phyloP scores from a whole-genome alignment of 768 basidiomycete genomes.

The Suillus spraguei region DNA sequence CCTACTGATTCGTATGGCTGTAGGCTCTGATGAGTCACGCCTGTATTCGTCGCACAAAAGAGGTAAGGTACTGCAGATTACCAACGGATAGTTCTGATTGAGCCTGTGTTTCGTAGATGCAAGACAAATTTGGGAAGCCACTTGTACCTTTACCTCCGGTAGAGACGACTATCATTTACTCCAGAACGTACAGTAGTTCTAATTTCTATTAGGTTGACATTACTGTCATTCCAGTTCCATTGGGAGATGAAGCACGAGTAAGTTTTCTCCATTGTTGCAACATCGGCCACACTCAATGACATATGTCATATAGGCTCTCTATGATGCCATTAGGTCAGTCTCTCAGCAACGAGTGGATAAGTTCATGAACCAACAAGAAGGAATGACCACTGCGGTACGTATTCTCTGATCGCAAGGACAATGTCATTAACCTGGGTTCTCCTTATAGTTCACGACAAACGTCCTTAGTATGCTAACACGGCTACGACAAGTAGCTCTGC shows the following conservation, averaged over 20 bases:
- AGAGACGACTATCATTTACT: constrained; percentile 15
- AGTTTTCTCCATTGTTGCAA: constrained; percentile 18
- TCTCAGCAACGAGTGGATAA: constrained; percentile 65
- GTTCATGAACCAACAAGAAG: constrained; percentile 45
- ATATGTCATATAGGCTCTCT: constrained; percentile 48
- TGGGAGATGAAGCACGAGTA: constrained; percentile 68
- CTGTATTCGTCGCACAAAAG: constrained; percentile 84
- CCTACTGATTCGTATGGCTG: constrained; percentile 14
- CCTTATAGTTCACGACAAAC: constrained; percentile 60
- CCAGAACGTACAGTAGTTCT: background rate
- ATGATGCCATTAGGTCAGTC: constrained; percentile 66
- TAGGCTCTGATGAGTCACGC: constrained; percentile 78
- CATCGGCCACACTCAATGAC: constrained; percentile 10
- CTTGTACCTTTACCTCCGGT: constrained; percentile 79
- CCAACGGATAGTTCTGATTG: background rate
- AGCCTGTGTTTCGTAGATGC: constrained; percentile 58
- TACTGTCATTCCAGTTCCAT: constrained; percentile 69
- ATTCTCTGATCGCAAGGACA: background rate
- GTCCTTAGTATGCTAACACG: constrained; percentile 85
- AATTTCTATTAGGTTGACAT: constrained; percentile 63
- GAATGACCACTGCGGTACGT: constrained; percentile 45
- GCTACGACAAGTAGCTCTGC: constrained; percentile 79
- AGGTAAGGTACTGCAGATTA: constrained; percentile 41
- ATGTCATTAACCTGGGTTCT: constrained; percentile 13
- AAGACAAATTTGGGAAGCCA: constrained; percentile 72